Percentiles rank a stretch among this genome's conserved stretches.
These are phyloP conservation scores for Steccherinum ochraceum DNA, from an alignment of 768 basidiomycete genomes.

Conservation along the genomic window DNA sequence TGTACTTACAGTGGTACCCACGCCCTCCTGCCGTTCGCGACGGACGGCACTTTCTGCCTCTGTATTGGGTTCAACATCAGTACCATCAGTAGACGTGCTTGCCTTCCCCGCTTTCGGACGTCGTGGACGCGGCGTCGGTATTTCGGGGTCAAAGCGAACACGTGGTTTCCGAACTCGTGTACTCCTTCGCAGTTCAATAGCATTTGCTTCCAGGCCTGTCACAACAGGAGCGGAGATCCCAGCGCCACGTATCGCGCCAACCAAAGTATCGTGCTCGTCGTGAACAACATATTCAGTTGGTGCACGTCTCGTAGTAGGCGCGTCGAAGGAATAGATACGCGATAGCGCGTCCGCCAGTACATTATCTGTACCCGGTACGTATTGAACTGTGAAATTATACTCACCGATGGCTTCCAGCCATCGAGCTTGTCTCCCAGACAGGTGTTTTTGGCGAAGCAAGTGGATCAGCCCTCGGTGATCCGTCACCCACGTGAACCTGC, in stretches of 20 bases:
- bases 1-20: not conserved
- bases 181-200: not conserved
- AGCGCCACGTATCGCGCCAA: not conserved
- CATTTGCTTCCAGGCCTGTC: slow-evolving; percentile 2
- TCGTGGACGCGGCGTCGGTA: not conserved
- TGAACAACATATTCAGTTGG: slow-evolving; percentile 8
- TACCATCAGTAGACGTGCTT: not conserved
- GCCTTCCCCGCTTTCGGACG: not conserved
- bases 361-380: slow-evolving; percentile 23
- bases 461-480: slow-evolving; percentile 22
- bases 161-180: not conserved
- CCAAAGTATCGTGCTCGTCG: slow-evolving; percentile 6
- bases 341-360: slow-evolving; percentile 18
- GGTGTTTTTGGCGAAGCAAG: slow-evolving; percentile 15
- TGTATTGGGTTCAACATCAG: slow-evolving; percentile 11
- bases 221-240: slow-evolving; percentile 4
- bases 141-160: not conserved
- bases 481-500: slow-evolving; percentile 15
- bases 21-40: slow-evolving; percentile 3
- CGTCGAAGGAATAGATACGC: slow-evolving; percentile 12
- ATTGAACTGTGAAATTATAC: slow-evolving; percentile 24
- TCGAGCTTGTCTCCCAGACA: slow-evolving; percentile 18
- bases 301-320: slow-evolving; percentile 8
- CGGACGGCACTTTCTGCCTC: too few species aligned
- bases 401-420: slow-evolving; percentile 22